Evolutionary conservation across 768 basidiomycete species (phyloP), one percentile per base, ranked within the genome.

Genomic region (Rhodocollybia butyracea): DNA sequence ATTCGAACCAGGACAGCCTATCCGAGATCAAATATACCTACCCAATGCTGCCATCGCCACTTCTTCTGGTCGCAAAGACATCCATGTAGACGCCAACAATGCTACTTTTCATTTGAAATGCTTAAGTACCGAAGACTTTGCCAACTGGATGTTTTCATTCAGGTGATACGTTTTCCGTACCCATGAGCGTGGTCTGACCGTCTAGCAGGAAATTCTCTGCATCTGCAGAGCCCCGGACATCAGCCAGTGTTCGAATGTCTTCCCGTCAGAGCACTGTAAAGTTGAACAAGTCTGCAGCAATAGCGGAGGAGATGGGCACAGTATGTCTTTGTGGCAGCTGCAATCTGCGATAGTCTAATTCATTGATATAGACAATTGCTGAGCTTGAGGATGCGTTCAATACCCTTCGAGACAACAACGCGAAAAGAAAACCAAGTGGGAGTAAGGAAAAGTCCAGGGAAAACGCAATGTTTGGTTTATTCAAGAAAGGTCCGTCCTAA

Each of bases 51-150:
- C 89, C n/a, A 84, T 93, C 57, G 84, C 89, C 21, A 89, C 88
- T 19, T 76, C 82, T 4, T 74, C 76, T n/a, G 85, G 85, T 3
- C 81, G 85, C 57, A 89, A 79, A 66, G 88, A 92, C 62, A 89
- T 93, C 47, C 89, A 91, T 62, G 76, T 94, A 46, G 91, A 94
- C 63, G 84, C 88, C 3, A 79, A 75, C 62, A 83, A 75, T 41
- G 86, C 85, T 26, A 92, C 88, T 1, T 93, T 92, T 65, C 91
- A 93, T 68, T 80, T 93, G 59, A 89, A 86, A 68, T 90, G 88
- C 65, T 69, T 90, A n/a, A 84, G 72, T 45, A 69, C 70, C 17
- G 81, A 83, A 8, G 91, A 93, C 63, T 92, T 90, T 60, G 71
- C 83, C 46, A 71, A 64, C 46, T 93, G 91, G 91, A 88, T 89